Evolutionary conservation across 306 rosid genomes (phyloP).

Genomic region (Quercus aquifolioides): DNA sequence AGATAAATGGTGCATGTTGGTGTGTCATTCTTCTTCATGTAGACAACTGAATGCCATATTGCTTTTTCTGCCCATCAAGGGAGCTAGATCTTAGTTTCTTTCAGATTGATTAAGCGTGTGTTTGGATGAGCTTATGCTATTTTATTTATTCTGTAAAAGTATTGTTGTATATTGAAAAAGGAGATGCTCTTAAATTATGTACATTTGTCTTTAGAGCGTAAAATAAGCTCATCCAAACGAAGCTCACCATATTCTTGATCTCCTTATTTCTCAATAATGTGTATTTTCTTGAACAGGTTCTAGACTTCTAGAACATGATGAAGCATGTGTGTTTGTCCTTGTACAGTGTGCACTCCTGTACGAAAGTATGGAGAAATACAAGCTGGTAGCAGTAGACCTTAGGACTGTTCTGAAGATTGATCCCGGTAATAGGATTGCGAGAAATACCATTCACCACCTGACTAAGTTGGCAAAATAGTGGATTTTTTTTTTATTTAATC

Average conservation of each 20-base stretch:
- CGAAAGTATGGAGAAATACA: slow-evolving; percentile 99
- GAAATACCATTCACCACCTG: slow-evolving; percentile 92
- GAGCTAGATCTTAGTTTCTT: neutral
- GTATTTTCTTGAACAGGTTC: slow-evolving; percentile 51
- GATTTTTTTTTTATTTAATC: neutral
- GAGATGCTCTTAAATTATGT: too few relatives aligned
- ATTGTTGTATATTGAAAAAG: too few relatives aligned
- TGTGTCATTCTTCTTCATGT: neutral
- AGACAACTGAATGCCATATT: neutral
- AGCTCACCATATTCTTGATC: slow-evolving; percentile 2
- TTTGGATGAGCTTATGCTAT: too few relatives aligned
- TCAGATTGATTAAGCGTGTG: neutral
- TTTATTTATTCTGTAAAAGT: too few relatives aligned
- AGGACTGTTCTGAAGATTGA: slow-evolving; percentile 86
- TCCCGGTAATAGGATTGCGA: slow-evolving; percentile 81
- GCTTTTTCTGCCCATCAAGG: neutral
- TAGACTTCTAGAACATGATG: slow-evolving; percentile 65
- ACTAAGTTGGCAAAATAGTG: slow-evolving; percentile 73
- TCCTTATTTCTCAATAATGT: slow-evolving; percentile 11
- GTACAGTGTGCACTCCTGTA: slow-evolving; percentile 94
- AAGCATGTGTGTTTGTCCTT: slow-evolving; percentile 62
- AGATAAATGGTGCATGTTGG: neutral
- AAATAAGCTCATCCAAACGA: neutral
- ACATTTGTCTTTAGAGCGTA: too few relatives aligned
- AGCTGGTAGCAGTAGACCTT: slow-evolving; percentile 88